Evolutionary conservation across 1,284 basidiomycete species (phyloP), one percentile per base, ranked within the genome.

Genomic region (Mycena sp.): DNA sequence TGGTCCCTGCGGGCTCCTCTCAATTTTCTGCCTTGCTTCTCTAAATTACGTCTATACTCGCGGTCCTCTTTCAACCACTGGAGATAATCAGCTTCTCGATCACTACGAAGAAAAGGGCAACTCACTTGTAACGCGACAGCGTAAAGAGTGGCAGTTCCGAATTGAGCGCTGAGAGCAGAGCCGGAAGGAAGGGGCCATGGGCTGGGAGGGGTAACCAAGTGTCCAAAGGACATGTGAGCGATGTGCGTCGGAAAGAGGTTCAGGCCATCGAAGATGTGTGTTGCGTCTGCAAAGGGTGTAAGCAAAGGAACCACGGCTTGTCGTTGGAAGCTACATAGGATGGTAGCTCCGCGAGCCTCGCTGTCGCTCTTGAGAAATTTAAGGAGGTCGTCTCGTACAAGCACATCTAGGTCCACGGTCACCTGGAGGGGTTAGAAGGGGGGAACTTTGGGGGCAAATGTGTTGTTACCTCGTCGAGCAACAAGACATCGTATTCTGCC

Each of bases 321-420:
- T 23, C 17, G n/a, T n/a, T 12, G 35, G 29, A 54, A 81, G 91
- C 70, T 73, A 90, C 94, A 99, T 54, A 99, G 80, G 62, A 99
- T 93, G 4, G 97, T 99, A 4, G 96, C 94, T 0, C 89, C 87
- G 23, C 98, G 86, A 14, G 80, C 77, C 67, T 92, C 86, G 66
- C 94, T 94, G 73, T 99, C 98, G 21, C 85, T 78, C 67, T 90
- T 90, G 44, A 99, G 84, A 78, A 99, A 99, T 19, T 83, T 86
- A 68, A 99, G 86, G 23, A 99, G 82, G 67, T 98, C 94, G 54
- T 94, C 89, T 48, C 98, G 90, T 44, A 99, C 98, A 40, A 99
- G 87, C 6, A 99, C 96, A 71, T 99, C 98, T n/a, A 99, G 83
- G 76, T 99, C 98, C 32, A 99, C 98, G 0, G 97, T 99, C 55